phyloP scores from a whole-genome alignment of 202 grass and related monocot species.

The Schoenoplectus triqueter region DNA sequence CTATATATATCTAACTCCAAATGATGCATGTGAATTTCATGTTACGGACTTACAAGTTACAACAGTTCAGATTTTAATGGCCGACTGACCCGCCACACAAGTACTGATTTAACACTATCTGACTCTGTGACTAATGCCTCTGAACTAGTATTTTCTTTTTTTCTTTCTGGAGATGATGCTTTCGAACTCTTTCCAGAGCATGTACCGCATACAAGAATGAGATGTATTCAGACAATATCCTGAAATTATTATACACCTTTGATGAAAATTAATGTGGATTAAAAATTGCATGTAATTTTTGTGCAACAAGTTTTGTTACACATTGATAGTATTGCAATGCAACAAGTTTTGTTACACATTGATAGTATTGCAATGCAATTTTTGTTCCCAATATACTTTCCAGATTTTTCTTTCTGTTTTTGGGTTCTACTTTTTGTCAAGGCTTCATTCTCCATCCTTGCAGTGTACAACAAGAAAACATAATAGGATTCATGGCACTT shows the following conservation, averaged over 20 bases:
- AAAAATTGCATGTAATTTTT: not conserved
- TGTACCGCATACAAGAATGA: slow-evolving; percentile 8
- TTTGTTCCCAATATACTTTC: not conserved
- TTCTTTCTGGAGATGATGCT: not conserved
- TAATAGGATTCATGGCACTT: slow-evolving; percentile 27
- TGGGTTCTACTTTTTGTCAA: not conserved
- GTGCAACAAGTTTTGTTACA: not conserved
- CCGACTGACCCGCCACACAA: not conserved
- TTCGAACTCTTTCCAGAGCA: slow-evolving; percentile 32
- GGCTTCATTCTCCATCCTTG: not conserved
- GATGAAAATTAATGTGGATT: not conserved
- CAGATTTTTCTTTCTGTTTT: not conserved
- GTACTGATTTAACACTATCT: not conserved
- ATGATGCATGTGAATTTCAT: slow-evolving; percentile 19
- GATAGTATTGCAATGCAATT: slow-evolving; percentile 1
- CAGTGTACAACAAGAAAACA: slow-evolving; percentile 32
- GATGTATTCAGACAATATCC: slow-evolving; percentile 4
- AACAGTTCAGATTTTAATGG: not conserved
- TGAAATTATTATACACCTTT: not conserved
- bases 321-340: not conserved
- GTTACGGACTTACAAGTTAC: not conserved
- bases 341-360: not conserved
- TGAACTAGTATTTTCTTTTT: slow-evolving; percentile 23
- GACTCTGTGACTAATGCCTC: not conserved
- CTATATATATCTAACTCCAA: not conserved